Evolutionary conservation across 352 stramenopile species (phyloP).

Genomic region (Saprolegnia parasitica): DNA sequence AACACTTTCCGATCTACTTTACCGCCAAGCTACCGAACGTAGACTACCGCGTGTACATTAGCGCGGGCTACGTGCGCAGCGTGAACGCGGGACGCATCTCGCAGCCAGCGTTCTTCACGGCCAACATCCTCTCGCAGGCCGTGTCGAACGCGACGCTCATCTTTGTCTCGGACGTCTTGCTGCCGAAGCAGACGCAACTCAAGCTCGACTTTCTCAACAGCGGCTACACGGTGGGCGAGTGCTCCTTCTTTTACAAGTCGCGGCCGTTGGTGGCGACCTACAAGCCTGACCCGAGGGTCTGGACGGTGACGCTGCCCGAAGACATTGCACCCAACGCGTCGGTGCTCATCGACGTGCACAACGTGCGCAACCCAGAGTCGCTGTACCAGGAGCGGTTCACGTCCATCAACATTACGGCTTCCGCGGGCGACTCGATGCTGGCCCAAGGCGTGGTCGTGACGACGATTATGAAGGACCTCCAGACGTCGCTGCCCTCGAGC

Average conservation of each 20-base stretch:
- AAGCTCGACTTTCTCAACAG: constrained; percentile 13
- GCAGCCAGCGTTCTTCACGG: not conserved
- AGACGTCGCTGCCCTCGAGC: constrained; percentile 34
- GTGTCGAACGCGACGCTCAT: constrained; percentile 17
- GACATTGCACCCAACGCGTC: not conserved
- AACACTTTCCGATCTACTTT: constrained; percentile 3
- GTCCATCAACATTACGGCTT: not conserved
- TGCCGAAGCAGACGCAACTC: not conserved
- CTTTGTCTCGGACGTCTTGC: not conserved
- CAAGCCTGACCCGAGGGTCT: constrained; percentile 6
- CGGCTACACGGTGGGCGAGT: not conserved
- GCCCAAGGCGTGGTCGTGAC: constrained; percentile 4
- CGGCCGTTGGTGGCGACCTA: not conserved
- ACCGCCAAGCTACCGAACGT: constrained; percentile 14
- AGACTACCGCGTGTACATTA: constrained; percentile 15
- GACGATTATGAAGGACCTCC: constrained; percentile 11
- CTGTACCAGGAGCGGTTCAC: constrained; percentile 17
- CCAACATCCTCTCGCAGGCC: constrained; percentile 14
- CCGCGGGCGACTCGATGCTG: not conserved
- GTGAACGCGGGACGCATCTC: not conserved
- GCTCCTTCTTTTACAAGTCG: constrained; percentile 7
- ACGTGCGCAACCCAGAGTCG: constrained; percentile 12
- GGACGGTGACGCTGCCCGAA: not conserved
- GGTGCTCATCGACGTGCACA: not conserved
- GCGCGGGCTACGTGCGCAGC: not conserved